phyloP scores from a whole-genome alignment of 2,329 filamentous ascomycete genomes.

The Xenoacremonium recifei region DNA sequence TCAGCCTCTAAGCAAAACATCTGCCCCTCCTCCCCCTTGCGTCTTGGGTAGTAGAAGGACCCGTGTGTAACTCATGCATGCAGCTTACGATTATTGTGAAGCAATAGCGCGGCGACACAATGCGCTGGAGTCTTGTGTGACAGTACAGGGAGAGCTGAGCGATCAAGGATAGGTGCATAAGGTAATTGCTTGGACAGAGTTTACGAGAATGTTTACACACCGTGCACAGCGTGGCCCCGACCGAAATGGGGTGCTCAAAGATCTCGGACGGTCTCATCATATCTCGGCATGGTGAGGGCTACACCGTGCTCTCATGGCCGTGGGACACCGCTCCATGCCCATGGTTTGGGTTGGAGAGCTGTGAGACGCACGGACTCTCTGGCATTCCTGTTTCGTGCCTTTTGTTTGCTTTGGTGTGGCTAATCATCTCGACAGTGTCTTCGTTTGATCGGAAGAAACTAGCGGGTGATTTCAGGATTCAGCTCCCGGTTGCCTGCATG shows the following conservation, averaged over 20 bases:
- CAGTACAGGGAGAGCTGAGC: slow-evolving; percentile 6
- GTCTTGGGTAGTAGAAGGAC: background rate
- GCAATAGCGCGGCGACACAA: slow-evolving; percentile 5
- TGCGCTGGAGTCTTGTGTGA: slow-evolving; percentile 11
- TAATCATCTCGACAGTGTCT: too few relatives aligned
- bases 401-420: too few relatives aligned
- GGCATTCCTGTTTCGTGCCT: too few relatives aligned
- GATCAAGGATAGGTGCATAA: slow-evolving; percentile 7
- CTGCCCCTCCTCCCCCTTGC: slow-evolving; percentile 2
- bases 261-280: too few relatives aligned
- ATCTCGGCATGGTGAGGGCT: slow-evolving; percentile 3
- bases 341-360: slow-evolving; percentile 1
- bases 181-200: too few relatives aligned
- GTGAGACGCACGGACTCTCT: slow-evolving; percentile 3
- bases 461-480: too few relatives aligned
- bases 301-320: slow-evolving; percentile 2
- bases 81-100: background rate
- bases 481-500: too few relatives aligned
- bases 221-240: too few relatives aligned
- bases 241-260: too few relatives aligned
- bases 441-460: too few relatives aligned
- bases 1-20: background rate
- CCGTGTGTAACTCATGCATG: background rate
- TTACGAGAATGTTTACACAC: too few relatives aligned
- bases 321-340: slow-evolving; percentile 6